Evolutionary conservation across 306 rosid species (phyloP), one percentile per base, ranked within the genome.

Genomic region (Prosopis cineraria): DNA sequence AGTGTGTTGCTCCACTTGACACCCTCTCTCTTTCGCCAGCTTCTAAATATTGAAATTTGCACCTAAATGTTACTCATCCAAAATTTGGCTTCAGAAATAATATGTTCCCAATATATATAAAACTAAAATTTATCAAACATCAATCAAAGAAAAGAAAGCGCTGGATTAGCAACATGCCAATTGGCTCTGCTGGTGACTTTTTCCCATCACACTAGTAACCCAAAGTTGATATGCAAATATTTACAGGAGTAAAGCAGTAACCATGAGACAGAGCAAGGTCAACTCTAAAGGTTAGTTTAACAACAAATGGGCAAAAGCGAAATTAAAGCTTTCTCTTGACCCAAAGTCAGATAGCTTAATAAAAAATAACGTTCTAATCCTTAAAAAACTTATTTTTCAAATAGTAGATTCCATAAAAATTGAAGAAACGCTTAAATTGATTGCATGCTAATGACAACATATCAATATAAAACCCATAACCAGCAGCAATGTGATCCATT

Each of bases 1-100:
- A 91, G 79, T 89, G 86, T 62, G 92, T 81, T 69, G 74, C 82
- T 56, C 82, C 80, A 79, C 82, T 68, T 52, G 93, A 87, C 91
- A 87, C 89, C 55, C 33, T 45, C 79, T 64, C 40, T 65, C 74
- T 60, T 67, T 70, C 65, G 13, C 68, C 48, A 40, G 67, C 13
- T 73, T 53, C 63, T 3, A 48, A 29, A 29, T 39, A 56, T 29
- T 29, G 24, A 19, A 68, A 43, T 36, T 36, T 58, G 7, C 37
- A 70, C 68, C 53, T 25, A 66, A 74, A 70, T 36, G 65, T 40
- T 43, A 72, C 84, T 78, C 74, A 3, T 55, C 81, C 41, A 36
- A 60, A 73, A 50, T 60, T 29, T 60, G 52, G 52, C 16, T 72
- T 72, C 41, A 68, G 65, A 53, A 58, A 53, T n/a, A 58, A 45